These are phyloP conservation scores for Mycosphaerella sp. DNA, from an alignment of 2,329 filamentous ascomycete genomes.

Conservation along the genomic window DNA sequence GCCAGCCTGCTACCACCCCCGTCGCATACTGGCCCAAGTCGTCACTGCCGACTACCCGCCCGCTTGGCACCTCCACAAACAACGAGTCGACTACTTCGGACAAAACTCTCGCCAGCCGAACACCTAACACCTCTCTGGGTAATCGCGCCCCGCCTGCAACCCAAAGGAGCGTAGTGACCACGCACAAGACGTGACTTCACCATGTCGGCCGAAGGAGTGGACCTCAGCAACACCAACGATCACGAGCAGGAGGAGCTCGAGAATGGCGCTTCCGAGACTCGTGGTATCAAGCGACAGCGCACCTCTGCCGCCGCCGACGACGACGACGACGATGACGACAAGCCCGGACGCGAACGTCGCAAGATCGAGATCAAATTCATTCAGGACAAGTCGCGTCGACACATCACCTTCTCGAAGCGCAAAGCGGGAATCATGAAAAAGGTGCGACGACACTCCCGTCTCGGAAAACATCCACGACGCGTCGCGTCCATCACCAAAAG, in stretches of 20 bases:
- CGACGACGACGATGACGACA: constrained; percentile 96
- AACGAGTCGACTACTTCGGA: not conserved
- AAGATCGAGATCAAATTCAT: constrained; percentile 99
- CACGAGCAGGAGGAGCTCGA: constrained; percentile 49
- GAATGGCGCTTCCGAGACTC: constrained; percentile 65
- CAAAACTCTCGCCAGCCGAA: not conserved
- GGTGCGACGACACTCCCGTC: constrained; percentile 49
- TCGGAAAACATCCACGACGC: constrained; percentile 8
- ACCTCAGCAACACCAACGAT: constrained; percentile 20
- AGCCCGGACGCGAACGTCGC: constrained; percentile 92
- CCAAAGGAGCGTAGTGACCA: not conserved
- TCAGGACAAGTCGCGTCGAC: constrained; percentile 97
- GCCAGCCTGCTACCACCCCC: too few species aligned
- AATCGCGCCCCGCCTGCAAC: not conserved
- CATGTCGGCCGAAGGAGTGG: constrained; percentile 22
- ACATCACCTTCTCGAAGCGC: constrained; percentile 99
- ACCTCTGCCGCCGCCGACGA: constrained; percentile 65
- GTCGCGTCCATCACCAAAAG: constrained; percentile 7
- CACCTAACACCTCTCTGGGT: not conserved
- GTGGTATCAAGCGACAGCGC: constrained; percentile 85
- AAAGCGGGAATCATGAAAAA: constrained; percentile 99
- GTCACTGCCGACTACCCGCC: not conserved
- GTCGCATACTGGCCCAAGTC: not conserved
- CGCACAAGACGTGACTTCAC: constrained; percentile 5
- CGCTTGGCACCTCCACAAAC: not conserved